Percentiles rank a stretch among this genome's conserved stretches.
phyloP scores from a whole-genome alignment of 148 eudicot genomes.

The Rhododendron griersonianum region DNA sequence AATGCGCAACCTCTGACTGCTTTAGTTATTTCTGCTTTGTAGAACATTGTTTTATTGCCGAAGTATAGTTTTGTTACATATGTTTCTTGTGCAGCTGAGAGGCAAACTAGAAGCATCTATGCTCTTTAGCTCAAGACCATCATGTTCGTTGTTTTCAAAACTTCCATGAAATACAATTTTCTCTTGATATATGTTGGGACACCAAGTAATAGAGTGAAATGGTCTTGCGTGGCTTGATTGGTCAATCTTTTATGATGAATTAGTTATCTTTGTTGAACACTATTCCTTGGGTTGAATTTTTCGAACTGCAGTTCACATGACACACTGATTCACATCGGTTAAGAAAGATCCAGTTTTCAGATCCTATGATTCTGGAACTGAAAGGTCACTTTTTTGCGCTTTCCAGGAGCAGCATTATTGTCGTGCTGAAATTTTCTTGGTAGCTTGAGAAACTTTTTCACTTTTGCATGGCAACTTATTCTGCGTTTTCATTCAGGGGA shows the following conservation, averaged over 20 bases:
- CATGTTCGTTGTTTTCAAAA: neutral
- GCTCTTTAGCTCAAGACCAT: neutral
- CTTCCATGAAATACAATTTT: neutral
- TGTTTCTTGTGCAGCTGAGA: neutral
- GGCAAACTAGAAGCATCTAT: neutral
- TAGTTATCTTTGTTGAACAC: neutral
- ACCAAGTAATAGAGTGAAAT: neutral
- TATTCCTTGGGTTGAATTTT: neutral
- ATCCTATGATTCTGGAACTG: neutral
- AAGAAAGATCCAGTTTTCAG: neutral
- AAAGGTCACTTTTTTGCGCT: neutral
- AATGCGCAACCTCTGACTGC: neutral
- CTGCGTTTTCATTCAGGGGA: constrained; percentile 43
- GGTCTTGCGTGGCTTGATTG: neutral
- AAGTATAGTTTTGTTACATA: neutral
- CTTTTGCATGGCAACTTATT: neutral
- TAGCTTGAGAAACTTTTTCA: neutral
- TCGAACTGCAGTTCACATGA: neutral
- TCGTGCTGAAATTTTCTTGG: neutral
- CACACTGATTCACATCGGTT: neutral
- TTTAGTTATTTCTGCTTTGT: neutral
- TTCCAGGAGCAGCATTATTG: neutral
- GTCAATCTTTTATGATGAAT: neutral
- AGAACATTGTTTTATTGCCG: neutral
- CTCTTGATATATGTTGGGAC: neutral